Evolutionary conservation across 2,329 filamentous ascomycete genomes (phyloP), one percentile per base, ranked within the genome.

Genomic region (Aureobasidium melanogenum): DNA sequence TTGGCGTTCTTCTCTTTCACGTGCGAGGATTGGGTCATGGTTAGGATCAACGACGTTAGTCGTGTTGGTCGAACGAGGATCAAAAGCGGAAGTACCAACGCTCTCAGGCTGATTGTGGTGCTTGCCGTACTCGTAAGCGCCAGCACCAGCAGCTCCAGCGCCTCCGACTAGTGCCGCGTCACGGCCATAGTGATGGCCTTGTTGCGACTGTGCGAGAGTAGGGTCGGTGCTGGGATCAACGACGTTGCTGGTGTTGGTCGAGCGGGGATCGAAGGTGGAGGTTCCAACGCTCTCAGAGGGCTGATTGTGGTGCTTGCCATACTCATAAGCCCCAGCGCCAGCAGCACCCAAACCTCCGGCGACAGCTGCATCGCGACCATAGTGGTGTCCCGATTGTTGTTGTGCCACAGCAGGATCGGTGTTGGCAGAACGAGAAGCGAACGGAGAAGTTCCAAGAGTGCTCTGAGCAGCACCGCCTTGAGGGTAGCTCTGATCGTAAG

Each of bases 251-350:
- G 68, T 61, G 60, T 71, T 67, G 51, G 63, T 67, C 1, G 65
- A 65, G 54, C 71, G 70, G 14, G 69, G 67, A 15, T 66, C 69
- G 39, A 66, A 62, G 1, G 69, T 68, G 22, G 67, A 66, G 8
- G 67, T 64, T 1, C 67, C 67, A 30, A 67, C 66, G 36, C 3
- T 1, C 15, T 15, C 8, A 15, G 9, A 30, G 55, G 22, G 9
- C 3, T 19, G 24, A n/a, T 7, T 17, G 24, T 66, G 67, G 44
- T 74, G 71, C 56, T 71, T 66, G 1, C 63, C 64, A 10, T 66
- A 66, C 58, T 73, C 71, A 44, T 73, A 66, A 0, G 69, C 72
- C 51, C 70, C 70, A 44, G 69, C 68, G 9, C 70, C 71, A 32
- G 69, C 67, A 32, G 67, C 69, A 14, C 68, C 69, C n/a, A 67